Percentiles rank a stretch among this genome's conserved stretches.
phyloP scores from a whole-genome alignment of 2,329 filamentous ascomycete species.

The Apiospora malaysiana region DNA sequence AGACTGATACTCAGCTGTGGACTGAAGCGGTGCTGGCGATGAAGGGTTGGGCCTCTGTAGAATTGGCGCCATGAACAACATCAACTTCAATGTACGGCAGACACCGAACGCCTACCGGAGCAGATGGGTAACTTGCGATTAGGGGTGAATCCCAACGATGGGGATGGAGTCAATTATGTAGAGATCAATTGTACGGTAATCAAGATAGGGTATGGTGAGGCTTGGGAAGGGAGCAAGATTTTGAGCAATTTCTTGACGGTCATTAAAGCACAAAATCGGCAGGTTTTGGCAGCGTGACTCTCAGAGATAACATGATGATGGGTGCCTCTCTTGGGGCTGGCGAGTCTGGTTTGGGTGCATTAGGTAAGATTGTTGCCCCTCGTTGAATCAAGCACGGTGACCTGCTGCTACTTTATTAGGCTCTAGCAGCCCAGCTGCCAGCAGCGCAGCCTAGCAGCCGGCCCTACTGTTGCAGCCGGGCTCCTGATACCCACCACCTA shows the following conservation, averaged over 20 bases:
- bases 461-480: no score
- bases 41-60: background rate
- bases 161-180: background rate
- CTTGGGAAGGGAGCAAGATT: background rate
- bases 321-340: background rate
- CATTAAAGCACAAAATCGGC: background rate
- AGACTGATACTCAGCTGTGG: background rate
- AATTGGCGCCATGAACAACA: constrained; percentile 9
- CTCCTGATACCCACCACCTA: no score
- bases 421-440: background rate
- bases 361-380: background rate
- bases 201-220: no score
- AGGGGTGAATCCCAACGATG: background rate
- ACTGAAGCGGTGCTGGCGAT: constrained; percentile 15
- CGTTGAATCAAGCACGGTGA: background rate
- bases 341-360: background rate
- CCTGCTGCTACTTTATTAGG: no score
- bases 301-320: constrained; percentile 1
- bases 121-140: background rate
- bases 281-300: background rate
- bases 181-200: no score
- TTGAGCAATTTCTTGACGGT: background rate
- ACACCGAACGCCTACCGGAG: background rate
- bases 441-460: background rate
- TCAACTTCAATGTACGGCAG: constrained; percentile 1